phyloP scores from a whole-genome alignment of 495 filamentous ascomycete species.

The Viridothelium virens region DNA sequence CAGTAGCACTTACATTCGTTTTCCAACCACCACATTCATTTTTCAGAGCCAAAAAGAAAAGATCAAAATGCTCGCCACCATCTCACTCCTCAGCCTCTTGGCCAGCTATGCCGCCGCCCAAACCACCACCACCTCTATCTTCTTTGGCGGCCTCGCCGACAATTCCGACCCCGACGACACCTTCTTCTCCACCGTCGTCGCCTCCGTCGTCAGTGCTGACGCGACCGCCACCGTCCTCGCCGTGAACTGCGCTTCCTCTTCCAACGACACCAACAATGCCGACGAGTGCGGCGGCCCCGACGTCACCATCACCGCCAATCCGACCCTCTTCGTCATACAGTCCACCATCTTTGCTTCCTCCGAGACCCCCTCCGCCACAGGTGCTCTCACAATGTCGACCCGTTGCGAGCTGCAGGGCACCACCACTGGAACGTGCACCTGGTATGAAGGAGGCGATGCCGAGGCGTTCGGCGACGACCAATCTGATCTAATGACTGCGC shows the following conservation, averaged over 20 bases:
- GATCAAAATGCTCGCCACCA: slow-evolving; percentile 4
- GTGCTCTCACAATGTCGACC: neutral
- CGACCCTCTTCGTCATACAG: neutral
- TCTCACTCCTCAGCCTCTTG: neutral
- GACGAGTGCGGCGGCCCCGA: neutral
- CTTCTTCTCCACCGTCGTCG: slow-evolving; percentile 5
- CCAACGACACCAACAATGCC: neutral
- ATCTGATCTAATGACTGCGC: neutral
- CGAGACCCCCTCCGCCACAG: neutral
- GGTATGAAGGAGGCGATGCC: neutral
- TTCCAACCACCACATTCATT: no score
- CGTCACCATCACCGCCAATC: slow-evolving; percentile 10
- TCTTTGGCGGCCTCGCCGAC: neutral
- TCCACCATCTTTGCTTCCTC: neutral
- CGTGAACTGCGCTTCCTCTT: neutral
- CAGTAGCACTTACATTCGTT: no score
- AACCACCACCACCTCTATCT: slow-evolving; percentile 1
- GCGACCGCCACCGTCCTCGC: neutral
- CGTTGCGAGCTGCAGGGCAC: neutral
- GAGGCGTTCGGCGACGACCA: neutral
- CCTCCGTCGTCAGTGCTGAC: neutral
- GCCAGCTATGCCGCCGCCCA: slow-evolving; percentile 2
- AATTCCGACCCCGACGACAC: neutral
- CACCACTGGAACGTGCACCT: neutral
- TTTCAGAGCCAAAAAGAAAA: neutral